Base-by-base conservation (phyloP, 177 flowering plant genomes). In the Vitis hybrid region DNA sequence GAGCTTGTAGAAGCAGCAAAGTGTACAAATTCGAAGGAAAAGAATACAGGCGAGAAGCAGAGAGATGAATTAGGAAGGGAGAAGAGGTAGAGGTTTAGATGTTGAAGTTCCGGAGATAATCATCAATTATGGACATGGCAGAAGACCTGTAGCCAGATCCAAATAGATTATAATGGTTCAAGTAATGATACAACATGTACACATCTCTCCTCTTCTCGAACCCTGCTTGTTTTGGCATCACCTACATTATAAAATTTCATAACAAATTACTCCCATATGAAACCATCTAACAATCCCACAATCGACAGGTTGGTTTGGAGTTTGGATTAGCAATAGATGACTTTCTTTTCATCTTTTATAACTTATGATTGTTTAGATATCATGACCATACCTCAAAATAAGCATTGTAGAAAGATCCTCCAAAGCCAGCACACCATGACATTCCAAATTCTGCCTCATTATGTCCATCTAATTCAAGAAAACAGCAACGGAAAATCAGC, bases 401-500 rank as follows among this genome's bases (percentile, higher is more conserved):
- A 12, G 98, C 76, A 35, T 72, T 79, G 80, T 93, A 93, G 74
- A 92, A 93, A 1, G 98, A 83, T 66, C 87, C 93, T 66, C 93
- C 97, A 79, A 95, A 95, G 21, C 99, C 93, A 69, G 99, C 99
- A 81, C 98, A 95, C 98, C 99, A 95, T 14, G 99, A 95, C 98
- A 95, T 95, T 72, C 99, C 99, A 74, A 93, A 95, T 79, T 95
- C 98, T 30, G 99, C 99, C 66, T 95, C 99, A 76, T 74, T 89
- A 65, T 95, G 99, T 21, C 99, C 98, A 87, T 95, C 99, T 95
- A 63, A 48, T 40, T 40, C 46, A 40, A 71, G 16, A 70, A 54
- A n/a, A 64, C 62, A 57, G 63, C 2, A 61, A 59, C 2, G 8
- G 16, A 58, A 59, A 24, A 24, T 61, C 35, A 75, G 66, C 7